These are phyloP conservation scores for Closterium sp. DNA, from an alignment of 139 green algal genomes.

Conservation along the genomic window DNA sequence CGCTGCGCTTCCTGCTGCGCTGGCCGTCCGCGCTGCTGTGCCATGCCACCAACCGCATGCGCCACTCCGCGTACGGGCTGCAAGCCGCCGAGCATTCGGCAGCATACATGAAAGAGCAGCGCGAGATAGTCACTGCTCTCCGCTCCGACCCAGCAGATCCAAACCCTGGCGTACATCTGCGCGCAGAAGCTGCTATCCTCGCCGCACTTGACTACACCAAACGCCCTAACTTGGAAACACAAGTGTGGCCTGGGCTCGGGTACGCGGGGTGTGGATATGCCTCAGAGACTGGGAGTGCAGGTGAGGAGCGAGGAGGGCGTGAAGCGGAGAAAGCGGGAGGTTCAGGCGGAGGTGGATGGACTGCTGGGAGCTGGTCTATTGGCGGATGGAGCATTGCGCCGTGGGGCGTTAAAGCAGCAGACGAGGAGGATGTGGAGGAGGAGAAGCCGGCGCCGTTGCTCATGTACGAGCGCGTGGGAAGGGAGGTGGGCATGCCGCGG, in stretches of 20 bases:
- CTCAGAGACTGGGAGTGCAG: not conserved
- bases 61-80: conserved; percentile 1
- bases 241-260: not conserved
- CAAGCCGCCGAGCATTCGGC: not conserved
- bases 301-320: not conserved
- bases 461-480: not conserved
- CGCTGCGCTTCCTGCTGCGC: not conserved
- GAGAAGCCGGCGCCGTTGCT: not conserved
- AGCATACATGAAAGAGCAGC: not conserved
- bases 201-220: not conserved
- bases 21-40: not conserved
- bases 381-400: not conserved
- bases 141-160: not conserved
- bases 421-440: not conserved
- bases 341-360: not conserved
- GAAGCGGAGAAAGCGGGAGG: not conserved
- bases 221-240: not conserved
- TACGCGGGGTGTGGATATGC: not conserved
- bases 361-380: no score
- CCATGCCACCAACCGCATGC: not conserved
- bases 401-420: not conserved
- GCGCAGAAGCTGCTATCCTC: not conserved
- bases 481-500: not conserved
- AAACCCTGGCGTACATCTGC: not conserved
- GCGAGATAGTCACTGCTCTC: not conserved